Percentiles rank a stretch among this genome's conserved stretches.
Evolutionary conservation across 2,329 filamentous ascomycete genomes (phyloP).

Genomic region (Botrytis elliptica): DNA sequence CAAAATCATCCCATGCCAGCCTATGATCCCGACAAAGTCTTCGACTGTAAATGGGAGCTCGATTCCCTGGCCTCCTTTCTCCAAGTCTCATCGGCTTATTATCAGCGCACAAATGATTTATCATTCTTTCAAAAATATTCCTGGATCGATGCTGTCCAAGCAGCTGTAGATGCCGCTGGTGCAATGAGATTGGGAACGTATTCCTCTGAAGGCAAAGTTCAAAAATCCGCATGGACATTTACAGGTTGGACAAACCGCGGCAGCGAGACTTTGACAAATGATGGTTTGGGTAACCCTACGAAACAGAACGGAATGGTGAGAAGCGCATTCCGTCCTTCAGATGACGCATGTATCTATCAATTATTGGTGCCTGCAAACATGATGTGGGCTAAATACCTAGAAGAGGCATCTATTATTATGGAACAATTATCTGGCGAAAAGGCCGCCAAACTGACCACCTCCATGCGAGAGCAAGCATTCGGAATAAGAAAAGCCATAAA

Average conservation of each 20-base stretch:
- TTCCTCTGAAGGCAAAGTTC: slow-evolving; percentile 54
- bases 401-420: slow-evolving; percentile 52
- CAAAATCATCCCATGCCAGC: slow-evolving; percentile 64
- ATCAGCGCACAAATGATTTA: slow-evolving; percentile 66
- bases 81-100: slow-evolving; percentile 75
- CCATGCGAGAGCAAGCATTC: slow-evolving; percentile 58
- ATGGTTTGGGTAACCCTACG: slow-evolving; percentile 77
- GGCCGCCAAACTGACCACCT: slow-evolving; percentile 48
- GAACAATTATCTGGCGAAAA: slow-evolving; percentile 46
- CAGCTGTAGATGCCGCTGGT: slow-evolving; percentile 65
- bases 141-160: slow-evolving; percentile 71
- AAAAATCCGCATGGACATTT: slow-evolving; percentile 69
- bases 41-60: slow-evolving; percentile 95
- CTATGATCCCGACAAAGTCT: slow-evolving; percentile 70
- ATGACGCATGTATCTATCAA: slow-evolving; percentile 79
- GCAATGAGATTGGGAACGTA: slow-evolving; percentile 77
- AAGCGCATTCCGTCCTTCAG: slow-evolving; percentile 85
- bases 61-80: slow-evolving; percentile 88
- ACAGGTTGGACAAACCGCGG: slow-evolving; percentile 68
- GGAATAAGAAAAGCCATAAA: slow-evolving; percentile 67
- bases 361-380: slow-evolving; percentile 88
- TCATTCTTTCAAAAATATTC: slow-evolving; percentile 69
- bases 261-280: slow-evolving; percentile 78
- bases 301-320: slow-evolving; percentile 75
- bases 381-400: slow-evolving; percentile 69